phyloP scores from a whole-genome alignment of 2,329 filamentous ascomycete genomes.

The Stachybotrys echinatus region DNA sequence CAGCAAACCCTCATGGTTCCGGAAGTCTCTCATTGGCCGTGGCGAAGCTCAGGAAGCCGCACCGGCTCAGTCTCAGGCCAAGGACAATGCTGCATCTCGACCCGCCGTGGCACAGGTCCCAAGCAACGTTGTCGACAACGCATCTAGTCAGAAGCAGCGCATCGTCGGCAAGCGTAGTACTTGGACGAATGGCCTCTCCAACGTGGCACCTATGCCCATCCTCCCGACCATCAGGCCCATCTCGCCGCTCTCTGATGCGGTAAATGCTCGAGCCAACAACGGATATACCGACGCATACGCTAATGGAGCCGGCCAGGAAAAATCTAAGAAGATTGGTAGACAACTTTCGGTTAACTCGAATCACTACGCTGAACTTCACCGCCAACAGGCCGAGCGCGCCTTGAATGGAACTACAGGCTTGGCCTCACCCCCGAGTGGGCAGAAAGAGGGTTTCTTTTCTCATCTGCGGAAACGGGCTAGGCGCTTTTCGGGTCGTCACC shows the following conservation, averaged over 20 bases:
- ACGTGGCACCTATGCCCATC: conserved; percentile 88
- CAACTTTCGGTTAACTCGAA: conserved; percentile 93
- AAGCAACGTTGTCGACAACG: conserved; percentile 31
- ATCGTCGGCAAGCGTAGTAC: conserved; percentile 77
- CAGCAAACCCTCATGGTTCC: conserved; percentile 93
- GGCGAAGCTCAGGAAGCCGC: conserved; percentile 64
- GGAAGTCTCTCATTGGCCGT: conserved; percentile 84
- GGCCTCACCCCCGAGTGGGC: conserved; percentile 69
- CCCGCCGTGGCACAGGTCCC: conserved; percentile 38
- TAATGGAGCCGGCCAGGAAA: conserved; percentile 47
- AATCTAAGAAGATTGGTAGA: conserved; percentile 87
- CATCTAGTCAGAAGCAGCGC: conserved; percentile 25
- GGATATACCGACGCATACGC: conserved; percentile 45
- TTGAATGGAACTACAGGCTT: conserved; percentile 76
- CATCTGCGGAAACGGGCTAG: conserved; percentile 91
- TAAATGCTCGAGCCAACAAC: conserved; percentile 80
- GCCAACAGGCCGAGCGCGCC: conserved; percentile 86
- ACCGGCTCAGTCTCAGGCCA: conserved; percentile 37
- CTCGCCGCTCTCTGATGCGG: conserved; percentile 90
- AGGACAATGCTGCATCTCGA: conserved; percentile 39
- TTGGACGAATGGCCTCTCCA: conserved; percentile 80
- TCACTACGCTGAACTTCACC: conserved; percentile 84
- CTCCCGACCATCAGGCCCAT: conserved; percentile 91
- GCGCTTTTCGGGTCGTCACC: conserved; percentile 85
- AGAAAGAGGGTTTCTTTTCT: conserved; percentile 97